These are phyloP conservation scores for Aspergillus sojae DNA, from an alignment of 2,329 filamentous ascomycete genomes.

Conservation along the genomic window DNA sequence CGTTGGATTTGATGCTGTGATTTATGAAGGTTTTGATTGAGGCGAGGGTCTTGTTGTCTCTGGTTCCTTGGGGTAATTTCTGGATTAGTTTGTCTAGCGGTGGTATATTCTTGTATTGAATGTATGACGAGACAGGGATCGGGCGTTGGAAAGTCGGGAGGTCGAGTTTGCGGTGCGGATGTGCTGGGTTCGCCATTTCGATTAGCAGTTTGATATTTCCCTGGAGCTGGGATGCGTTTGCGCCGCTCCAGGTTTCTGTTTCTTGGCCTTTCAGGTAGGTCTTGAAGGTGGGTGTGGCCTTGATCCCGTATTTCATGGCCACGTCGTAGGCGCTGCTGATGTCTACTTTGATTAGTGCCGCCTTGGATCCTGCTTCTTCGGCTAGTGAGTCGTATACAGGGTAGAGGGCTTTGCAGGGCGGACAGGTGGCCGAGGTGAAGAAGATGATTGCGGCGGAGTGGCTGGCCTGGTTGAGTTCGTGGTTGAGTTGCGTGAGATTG, in stretches of 20 bases:
- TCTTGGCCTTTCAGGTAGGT: conserved; percentile 78
- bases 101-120: conserved; percentile 76
- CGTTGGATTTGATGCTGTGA: conserved; percentile 50
- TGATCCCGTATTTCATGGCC: conserved; percentile 66
- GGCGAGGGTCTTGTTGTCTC: conserved; percentile 59
- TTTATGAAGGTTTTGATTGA: conserved; percentile 71
- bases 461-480: conserved; percentile 60
- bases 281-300: conserved; percentile 84
- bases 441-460: conserved; percentile 79
- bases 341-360: conserved; percentile 80
- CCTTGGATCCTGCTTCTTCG: conserved; percentile 68
- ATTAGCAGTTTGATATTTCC: conserved; percentile 74
- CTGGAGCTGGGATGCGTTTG: conserved; percentile 67
- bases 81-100: conserved; percentile 78
- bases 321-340: conserved; percentile 68
- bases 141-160: conserved; percentile 70
- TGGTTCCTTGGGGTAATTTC: conserved; percentile 70
- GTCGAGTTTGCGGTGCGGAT: conserved; percentile 72
- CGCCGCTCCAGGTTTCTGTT: conserved; percentile 79
- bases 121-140: conserved; percentile 59
- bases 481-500: conserved; percentile 62
- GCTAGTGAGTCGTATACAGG: conserved; percentile 81
- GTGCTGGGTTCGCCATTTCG: conserved; percentile 72
- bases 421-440: conserved; percentile 87
- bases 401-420: conserved; percentile 81